Evolutionary conservation across 2,329 filamentous ascomycete genomes (phyloP).

Genomic region (Calonectria hawksworthii): DNA sequence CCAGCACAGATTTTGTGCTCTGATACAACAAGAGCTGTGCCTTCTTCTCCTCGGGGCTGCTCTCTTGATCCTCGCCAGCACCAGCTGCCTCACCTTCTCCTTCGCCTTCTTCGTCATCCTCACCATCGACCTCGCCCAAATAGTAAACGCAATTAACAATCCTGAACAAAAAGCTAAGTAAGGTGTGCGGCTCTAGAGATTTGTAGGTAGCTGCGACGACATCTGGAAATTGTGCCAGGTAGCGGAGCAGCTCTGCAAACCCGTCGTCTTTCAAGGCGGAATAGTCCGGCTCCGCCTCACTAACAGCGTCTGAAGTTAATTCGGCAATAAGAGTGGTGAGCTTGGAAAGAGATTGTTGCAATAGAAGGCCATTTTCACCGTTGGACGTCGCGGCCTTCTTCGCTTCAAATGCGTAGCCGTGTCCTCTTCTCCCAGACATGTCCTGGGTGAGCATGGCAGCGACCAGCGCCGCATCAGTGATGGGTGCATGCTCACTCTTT

Average conservation of each 20-base stretch:
- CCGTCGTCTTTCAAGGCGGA: neutral
- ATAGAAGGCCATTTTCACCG: neutral
- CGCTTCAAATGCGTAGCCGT: constrained; percentile 38
- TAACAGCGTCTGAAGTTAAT: neutral
- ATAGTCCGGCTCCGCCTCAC: constrained; percentile 3
- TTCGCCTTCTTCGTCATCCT: neutral
- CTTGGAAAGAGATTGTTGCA: constrained; percentile 4
- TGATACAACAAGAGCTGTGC: constrained; percentile 25
- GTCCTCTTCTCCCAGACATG: constrained; percentile 38
- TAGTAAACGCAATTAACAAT: constrained; percentile 5
- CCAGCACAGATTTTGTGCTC: constrained; percentile 21
- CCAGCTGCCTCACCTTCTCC: neutral
- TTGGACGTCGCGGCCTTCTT: constrained; percentile 18
- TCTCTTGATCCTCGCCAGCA: neutral
- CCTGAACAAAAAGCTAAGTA: constrained; percentile 70
- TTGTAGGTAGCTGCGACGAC: constrained; percentile 73
- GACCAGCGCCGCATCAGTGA: constrained; percentile 19
- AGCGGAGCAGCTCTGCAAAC: constrained; percentile 60
- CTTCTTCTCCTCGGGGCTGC: neutral
- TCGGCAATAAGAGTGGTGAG: constrained; percentile 7
- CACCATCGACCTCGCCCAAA: neutral
- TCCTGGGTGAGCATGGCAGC: constrained; percentile 32
- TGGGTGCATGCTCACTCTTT: neutral
- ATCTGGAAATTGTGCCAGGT: constrained; percentile 75
- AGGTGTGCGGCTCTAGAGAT: constrained; percentile 75